Evolutionary conservation across 169 alveolate genomes (phyloP), one percentile per base, ranked within the genome.

Genomic region (Plasmodium adleri): DNA sequence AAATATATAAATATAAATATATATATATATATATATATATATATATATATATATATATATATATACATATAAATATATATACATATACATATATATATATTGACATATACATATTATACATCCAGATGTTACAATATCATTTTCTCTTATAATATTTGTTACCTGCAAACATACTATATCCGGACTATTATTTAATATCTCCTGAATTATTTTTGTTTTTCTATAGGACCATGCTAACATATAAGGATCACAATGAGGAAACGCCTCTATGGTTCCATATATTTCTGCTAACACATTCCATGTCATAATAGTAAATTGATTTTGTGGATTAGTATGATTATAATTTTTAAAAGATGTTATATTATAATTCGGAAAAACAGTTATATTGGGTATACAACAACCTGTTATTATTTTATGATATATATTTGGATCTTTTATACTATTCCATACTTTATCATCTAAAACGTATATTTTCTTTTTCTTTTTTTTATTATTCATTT

Each of bases 161-260:
- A 83, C 91, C 89, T 92, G 95, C 47, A 94, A 78, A 72, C 96
- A 94, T 39, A 94, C 92, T 43, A 94, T 91, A 64, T 94, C 96
- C 13, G 96, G 96, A 39, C 91, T 87, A 32, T 93, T 92, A 22
- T 88, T 73, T 47, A 93, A 32, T 66, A 94, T 94, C 64, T 94
- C 96, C 88, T 93, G 92, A 67, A 95, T 92, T 45, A 95, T 95
- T 74, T 94, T 85, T 26, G 94, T 93, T 66, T 93, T 92, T 49
- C 97, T 88, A 72, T 93, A 95, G 49, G 93, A 87, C 97, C 97
- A 95, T 28, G 96, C 92, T 9, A 95, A 72, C 92, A 94, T 94
- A 73, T 93, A 95, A 17, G 95, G 95, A 86, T 93, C 96, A 58
- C 97, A 95, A 72, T 95, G 95, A 17, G 97, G 96, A 80, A 93